Conservation (phyloP, 495 filamentous ascomycete species). For the Penicillium dipodomyicola region DNA sequence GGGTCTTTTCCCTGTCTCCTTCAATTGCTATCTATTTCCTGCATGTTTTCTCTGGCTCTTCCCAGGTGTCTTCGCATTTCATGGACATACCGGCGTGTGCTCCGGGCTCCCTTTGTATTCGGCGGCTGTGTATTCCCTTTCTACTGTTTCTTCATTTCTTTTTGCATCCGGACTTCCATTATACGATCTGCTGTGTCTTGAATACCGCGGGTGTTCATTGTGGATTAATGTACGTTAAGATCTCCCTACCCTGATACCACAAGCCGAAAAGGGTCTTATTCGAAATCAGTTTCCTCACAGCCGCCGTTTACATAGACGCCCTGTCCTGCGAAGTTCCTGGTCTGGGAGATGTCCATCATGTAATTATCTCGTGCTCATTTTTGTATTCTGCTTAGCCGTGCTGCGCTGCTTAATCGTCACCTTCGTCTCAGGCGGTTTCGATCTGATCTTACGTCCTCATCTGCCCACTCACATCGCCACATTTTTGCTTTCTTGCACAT, state of each 20-base stretch:
- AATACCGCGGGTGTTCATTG: conserved; percentile 62
- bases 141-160: conserved; percentile 23
- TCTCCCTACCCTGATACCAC: conserved; percentile 53
- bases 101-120: conserved; percentile 24
- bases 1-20: conserved; percentile 17
- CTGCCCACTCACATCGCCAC: conserved; percentile 14
- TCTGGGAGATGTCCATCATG: conserved; percentile 30
- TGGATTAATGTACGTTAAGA: conserved; percentile 79
- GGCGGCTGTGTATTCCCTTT: conserved; percentile 35
- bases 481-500: conserved; percentile 16
- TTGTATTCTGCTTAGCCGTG: conserved; percentile 29
- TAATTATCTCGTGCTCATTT: conserved; percentile 37
- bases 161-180: conserved; percentile 40
- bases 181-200: conserved; percentile 37
- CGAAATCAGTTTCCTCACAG: conserved; percentile 55
- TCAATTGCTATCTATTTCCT: conserved; percentile 12
- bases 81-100: conserved; percentile 37
- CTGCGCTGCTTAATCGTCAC: conserved; percentile 9
- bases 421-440: conserved; percentile 11
- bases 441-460: conserved; percentile 6
- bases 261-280: conserved; percentile 48
- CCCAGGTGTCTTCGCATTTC: conserved; percentile 35
- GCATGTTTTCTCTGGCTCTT: conserved; percentile 27
- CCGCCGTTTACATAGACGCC: conserved; percentile 46
- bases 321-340: conserved; percentile 37